Percentiles rank a stretch among this genome's conserved stretches.
Evolutionary conservation across 139 green algal species (phyloP).

Genomic region (Parachlorella kessleri): DNA sequence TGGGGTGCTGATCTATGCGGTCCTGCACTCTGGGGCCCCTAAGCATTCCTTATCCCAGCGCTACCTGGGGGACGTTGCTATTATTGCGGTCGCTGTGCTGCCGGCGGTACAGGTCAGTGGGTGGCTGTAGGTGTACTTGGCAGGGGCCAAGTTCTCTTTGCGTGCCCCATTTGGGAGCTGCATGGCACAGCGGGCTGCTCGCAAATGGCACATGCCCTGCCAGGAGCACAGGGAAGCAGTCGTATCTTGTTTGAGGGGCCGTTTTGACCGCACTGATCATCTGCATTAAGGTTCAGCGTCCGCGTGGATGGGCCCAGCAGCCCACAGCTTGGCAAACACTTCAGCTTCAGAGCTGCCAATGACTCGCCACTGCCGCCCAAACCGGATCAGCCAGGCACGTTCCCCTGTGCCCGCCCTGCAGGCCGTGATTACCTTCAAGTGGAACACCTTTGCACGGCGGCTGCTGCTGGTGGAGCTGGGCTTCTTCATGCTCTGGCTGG

Average conservation of each 20-base stretch:
- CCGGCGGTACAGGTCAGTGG: constrained; percentile 28
- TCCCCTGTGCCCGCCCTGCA: neutral
- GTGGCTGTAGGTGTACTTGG: no score
- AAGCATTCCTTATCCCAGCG: no score
- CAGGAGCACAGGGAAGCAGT: no score
- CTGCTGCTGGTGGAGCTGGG: constrained; percentile 46
- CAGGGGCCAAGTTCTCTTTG: no score
- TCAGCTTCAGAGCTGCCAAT: neutral
- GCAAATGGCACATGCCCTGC: no score
- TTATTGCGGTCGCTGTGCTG: constrained; percentile 31
- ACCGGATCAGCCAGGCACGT: neutral
- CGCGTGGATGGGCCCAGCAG: neutral
- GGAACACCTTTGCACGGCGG: constrained; percentile 35
- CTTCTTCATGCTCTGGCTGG: constrained; percentile 54
- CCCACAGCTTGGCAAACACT: neutral
- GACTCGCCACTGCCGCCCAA: neutral
- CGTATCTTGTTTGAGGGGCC: neutral
- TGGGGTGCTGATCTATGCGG: no score
- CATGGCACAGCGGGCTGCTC: no score
- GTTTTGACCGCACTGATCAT: neutral
- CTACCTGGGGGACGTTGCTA: constrained; percentile 19
- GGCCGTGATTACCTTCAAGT: constrained; percentile 49
- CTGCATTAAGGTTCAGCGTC: neutral
- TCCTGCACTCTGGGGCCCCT: no score
- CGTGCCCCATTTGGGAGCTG: no score